Evolutionary conservation across 805 yeast species (phyloP), one percentile per base, ranked within the genome.

Genomic region (Ogataea corticis): DNA sequence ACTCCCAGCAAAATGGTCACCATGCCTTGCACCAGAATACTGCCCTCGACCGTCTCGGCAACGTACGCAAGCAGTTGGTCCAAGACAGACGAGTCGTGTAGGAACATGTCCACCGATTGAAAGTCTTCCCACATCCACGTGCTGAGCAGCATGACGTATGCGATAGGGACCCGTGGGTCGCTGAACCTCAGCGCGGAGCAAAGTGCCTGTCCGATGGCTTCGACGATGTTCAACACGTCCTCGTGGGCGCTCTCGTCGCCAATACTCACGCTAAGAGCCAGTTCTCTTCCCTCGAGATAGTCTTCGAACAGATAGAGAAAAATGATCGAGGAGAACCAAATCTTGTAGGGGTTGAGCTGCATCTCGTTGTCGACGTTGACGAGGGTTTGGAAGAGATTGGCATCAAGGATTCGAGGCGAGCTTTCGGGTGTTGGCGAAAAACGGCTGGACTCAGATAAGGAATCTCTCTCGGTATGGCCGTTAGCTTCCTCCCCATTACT

Each of bases 91-190:
- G 80, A 61, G 41, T 89, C 95, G 7, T 76, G 70, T 34, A 90
- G 67, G 56, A 94, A 85, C 54, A 83, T 89, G 57, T 85, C 73
- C 1, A 87, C 90, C 0, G 94, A 91, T 2, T 71, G 71, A 13
- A 77, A 72, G 59, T 89, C 89, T 54, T 87, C 96, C 68, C 75
- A 91, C 27, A 88, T 61, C 91, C 96, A 87, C 9, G 74, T 72
- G 0, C 83, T 76, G 33, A 94, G 70, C 10, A 92, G 71, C 80
- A 85, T 83, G 27, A 87, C 63, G 52, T 89, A 91, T 0, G 94
- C 87, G 33, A 88, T 75, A 0, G 95, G 74, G 7, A 87, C 80
- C 48, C 97, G 75, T 2, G 88, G 83, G 60, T 92, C 96, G 4
- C 62, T 47, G 29, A 73, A 69, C 12, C 79, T 76, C 25, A 91